These are phyloP conservation scores for Solanum chiquidenum DNA, from an alignment of 257 asterid species.

Conservation along the genomic window DNA sequence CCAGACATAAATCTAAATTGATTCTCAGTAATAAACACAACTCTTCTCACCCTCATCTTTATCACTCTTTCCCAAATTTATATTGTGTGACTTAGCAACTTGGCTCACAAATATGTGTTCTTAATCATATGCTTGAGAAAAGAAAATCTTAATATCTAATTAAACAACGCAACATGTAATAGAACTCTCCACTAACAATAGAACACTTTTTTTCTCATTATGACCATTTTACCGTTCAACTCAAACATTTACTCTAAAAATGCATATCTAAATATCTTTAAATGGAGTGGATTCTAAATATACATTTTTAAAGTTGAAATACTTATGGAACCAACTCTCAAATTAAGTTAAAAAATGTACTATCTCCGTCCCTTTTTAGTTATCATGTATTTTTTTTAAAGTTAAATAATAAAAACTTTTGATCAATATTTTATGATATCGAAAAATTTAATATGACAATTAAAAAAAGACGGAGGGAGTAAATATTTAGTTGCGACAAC, in stretches of 20 bases:
- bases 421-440: too few relatives aligned
- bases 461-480: too few relatives aligned
- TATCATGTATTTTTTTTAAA: too few relatives aligned
- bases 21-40: background rate
- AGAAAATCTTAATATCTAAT: background rate
- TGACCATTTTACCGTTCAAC: background rate
- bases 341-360: too few relatives aligned
- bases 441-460: accelerated
- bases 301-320: background rate
- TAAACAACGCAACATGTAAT: background rate
- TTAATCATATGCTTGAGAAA: background rate
- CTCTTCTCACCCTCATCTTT: background rate
- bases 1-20: background rate
- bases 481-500: background rate
- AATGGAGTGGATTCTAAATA: background rate
- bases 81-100: background rate
- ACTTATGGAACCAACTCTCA: too few relatives aligned
- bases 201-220: background rate
- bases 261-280: background rate
- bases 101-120: background rate
- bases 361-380: accelerated
- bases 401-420: too few relatives aligned
- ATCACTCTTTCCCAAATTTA: background rate
- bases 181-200: too few relatives aligned
- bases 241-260: background rate